Conservation (phyloP, 2,329 filamentous ascomycete genomes). For the Dothidotthia symphoricarpi region DNA sequence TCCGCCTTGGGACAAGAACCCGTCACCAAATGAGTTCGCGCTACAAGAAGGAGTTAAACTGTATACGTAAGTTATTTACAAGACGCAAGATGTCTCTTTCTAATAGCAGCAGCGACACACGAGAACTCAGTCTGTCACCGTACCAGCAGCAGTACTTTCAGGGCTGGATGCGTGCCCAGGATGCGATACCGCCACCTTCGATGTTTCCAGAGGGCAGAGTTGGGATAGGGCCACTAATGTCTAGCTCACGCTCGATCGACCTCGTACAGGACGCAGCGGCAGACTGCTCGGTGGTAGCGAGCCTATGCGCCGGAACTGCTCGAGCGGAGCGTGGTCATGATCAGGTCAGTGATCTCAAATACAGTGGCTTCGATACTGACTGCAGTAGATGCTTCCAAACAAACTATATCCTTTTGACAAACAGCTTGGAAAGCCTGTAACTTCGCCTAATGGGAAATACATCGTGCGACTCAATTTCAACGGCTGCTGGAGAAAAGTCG, state of each 20-base stretch:
- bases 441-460: constrained; percentile 84
- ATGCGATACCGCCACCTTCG: constrained; percentile 58
- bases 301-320: constrained; percentile 77
- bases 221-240: constrained; percentile 54
- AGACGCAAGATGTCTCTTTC: neutral
- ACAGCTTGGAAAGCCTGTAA: constrained; percentile 52
- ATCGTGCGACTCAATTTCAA: constrained; percentile 94
- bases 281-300: constrained; percentile 96
- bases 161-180: constrained; percentile 75
- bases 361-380: constrained; percentile 7
- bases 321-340: constrained; percentile 66
- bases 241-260: constrained; percentile 62
- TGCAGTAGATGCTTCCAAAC: constrained; percentile 63
- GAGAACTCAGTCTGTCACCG: constrained; percentile 69
- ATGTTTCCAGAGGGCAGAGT: constrained; percentile 34
- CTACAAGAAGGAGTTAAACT: constrained; percentile 48
- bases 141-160: constrained; percentile 74
- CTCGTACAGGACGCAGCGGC: constrained; percentile 94
- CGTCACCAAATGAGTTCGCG: constrained; percentile 65
- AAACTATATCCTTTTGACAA: constrained; percentile 75
- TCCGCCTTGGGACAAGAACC: constrained; percentile 70
- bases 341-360: constrained; percentile 53
- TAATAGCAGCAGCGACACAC: constrained; percentile 56
- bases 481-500: constrained; percentile 81
- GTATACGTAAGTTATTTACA: constrained; percentile 57